Base-by-base conservation (phyloP, 345 rosid species). In the Kandelia obovata region DNA sequence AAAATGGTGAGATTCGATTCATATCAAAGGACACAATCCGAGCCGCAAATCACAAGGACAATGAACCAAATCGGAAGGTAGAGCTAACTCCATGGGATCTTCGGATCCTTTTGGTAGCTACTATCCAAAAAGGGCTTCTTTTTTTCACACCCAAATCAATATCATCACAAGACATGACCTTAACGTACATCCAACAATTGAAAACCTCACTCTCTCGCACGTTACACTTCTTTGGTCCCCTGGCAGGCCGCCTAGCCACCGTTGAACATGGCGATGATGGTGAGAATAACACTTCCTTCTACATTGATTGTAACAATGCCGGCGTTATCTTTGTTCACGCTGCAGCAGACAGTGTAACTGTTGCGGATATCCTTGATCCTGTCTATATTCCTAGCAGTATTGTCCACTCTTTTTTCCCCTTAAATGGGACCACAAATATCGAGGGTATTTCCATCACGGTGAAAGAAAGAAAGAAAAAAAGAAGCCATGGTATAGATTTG, bases 281-380 rank as follows among this genome's bases (percentile, higher is more conserved):
- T 0, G 2, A 35, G 35, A 16, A 25, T 8, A 46, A 31, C n/a
- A 47, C 61, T 20, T 73, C 75, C 17, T 73, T 64, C 8, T 73
- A 47, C 30, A 21, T 79, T 10, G 56, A 82, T 49, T 79, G 81
- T 58, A 82, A 77, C 61, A 69, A 71, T 15, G 39, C 49, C 1
- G 78, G 83, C 8, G 79, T 73, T 28, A 62, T 23, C 39, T 21
- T 83, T 23, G 65, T 81, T 20, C 83, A 81, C 30, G 82, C 83
- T 6, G 28, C 19, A 1, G 82, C 77, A 0, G 72, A 83, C 7
- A 61, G 69, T 19, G 60, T 87, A 8, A 55, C 79, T 0, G 46
- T 81, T 7, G 62, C 78, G 0, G 78, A 83, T 23, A 35, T 83
- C 21, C 21, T 21, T 21, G 21, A 28, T 71, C 30, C 23, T 59